These are phyloP conservation scores for Uronychia binucleata DNA, from an alignment of 73 alveolate species.

Conservation along the genomic window DNA sequence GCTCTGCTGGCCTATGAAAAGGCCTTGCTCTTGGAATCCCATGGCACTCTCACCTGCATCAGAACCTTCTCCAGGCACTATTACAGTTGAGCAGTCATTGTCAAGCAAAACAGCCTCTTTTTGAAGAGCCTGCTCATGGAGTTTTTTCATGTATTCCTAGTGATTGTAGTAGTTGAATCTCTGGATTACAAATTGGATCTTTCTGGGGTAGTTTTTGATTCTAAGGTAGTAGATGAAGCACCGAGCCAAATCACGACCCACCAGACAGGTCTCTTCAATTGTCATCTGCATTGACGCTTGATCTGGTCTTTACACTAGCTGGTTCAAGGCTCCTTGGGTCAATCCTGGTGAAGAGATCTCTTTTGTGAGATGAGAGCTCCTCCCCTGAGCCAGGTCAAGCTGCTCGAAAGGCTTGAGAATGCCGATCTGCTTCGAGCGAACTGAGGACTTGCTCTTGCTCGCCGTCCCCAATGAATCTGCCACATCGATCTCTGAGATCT, in stretches of 20 bases:
- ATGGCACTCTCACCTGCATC: too few species aligned
- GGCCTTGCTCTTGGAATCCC: too few species aligned
- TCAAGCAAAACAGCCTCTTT: too few species aligned
- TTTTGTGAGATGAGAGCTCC: too few species aligned
- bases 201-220: neutral
- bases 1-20: too few species aligned
- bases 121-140: neutral
- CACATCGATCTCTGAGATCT: neutral
- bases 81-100: too few species aligned
- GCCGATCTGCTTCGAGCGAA: neutral
- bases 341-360: too few species aligned
- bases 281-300: neutral
- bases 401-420: neutral
- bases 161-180: neutral
- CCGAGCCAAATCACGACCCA: neutral
- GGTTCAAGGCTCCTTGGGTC: neutral
- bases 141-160: neutral
- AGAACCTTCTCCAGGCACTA: too few species aligned
- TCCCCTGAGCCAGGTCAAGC: neutral
- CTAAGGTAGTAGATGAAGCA: neutral
- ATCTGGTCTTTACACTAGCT: neutral
- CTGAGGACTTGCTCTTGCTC: neutral
- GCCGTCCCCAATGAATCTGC: too few species aligned
- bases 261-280: neutral
- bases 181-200: neutral